Conservation (phyloP, 2,329 filamentous ascomycete genomes). For the Epichloe baconii region DNA sequence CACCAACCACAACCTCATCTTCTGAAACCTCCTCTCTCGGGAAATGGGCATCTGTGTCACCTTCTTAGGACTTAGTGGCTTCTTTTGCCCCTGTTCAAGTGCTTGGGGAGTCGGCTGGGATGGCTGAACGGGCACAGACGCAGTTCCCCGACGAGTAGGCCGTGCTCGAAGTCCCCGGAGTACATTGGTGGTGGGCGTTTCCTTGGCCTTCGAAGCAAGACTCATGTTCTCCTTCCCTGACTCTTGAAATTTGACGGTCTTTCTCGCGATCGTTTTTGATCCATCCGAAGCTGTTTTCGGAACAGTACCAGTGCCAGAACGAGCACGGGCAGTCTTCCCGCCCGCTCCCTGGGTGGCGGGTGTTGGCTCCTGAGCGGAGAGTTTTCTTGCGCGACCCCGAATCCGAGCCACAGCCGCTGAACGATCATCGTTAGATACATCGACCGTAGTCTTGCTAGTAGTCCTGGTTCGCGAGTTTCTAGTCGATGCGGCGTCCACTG, state of each 20-base stretch:
- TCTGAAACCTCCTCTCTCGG: conserved; percentile 37
- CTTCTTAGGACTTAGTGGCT: conserved; percentile 52
- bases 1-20: conserved; percentile 43
- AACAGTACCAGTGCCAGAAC: conserved; percentile 9
- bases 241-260: conserved; percentile 50
- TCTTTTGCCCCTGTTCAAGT: conserved; percentile 19
- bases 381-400: conserved; percentile 33
- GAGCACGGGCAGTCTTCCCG: conserved; percentile 20
- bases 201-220: conserved; percentile 27
- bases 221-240: conserved; percentile 51
- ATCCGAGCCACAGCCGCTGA: conserved; percentile 8
- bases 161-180: conserved; percentile 25
- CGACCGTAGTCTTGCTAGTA: conserved; percentile 15
- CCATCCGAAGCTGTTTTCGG: conserved; percentile 20
- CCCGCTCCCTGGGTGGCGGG: conserved; percentile 13
- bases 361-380: conserved; percentile 13
- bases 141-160: conserved; percentile 30
- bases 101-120: conserved; percentile 5
- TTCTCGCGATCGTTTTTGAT: conserved; percentile 37
- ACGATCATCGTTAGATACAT: conserved; percentile 12
- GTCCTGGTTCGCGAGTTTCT: conserved; percentile 13
- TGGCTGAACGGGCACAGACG: conserved; percentile 20
- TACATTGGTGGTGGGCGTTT: conserved; percentile 13
- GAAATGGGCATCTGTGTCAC: conserved; percentile 41
- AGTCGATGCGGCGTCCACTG: not conserved